A percentile compares a stretch with the other conserved stretches of the same genome.
Conservation (phyloP, 352 stramenopile genomes). For the Elongisporangium undulatum region DNA sequence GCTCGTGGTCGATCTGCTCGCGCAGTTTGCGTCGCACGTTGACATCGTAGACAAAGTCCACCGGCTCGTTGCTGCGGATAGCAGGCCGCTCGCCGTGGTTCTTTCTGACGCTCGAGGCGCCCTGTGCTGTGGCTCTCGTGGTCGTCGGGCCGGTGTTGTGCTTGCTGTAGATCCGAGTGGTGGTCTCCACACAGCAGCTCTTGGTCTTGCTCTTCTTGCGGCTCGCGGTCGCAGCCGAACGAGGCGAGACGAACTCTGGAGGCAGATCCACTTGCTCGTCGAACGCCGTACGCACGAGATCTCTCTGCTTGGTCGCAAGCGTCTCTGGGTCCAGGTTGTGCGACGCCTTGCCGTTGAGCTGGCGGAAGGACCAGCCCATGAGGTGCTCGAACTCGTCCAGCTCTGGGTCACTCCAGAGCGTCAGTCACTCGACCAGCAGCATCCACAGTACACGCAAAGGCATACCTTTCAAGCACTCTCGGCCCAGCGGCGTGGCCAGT, state of each 20-base stretch:
- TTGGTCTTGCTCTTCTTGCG: constrained; percentile 9
- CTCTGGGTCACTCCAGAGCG: constrained; percentile 24
- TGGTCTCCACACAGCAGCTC: constrained; percentile 10
- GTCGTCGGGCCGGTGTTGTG: constrained; percentile 12
- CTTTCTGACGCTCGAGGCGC: constrained; percentile 2
- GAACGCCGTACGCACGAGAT: constrained; percentile 31
- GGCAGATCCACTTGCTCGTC: constrained; percentile 27
- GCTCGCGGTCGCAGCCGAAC: background rate
- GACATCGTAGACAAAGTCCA: constrained; percentile 80
- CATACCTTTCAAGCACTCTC: too few relatives aligned
- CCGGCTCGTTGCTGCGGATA: constrained; percentile 5
- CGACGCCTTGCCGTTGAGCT: constrained; percentile 10
- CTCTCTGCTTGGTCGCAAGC: constrained; percentile 10
- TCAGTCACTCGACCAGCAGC: too few relatives aligned
- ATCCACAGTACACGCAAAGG: too few relatives aligned
- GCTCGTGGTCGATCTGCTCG: constrained; percentile 52
- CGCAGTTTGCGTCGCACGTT: constrained; percentile 41
- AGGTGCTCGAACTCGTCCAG: constrained; percentile 46
- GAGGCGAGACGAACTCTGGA: constrained; percentile 36
- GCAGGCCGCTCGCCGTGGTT: background rate
- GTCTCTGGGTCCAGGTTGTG: constrained; percentile 5
- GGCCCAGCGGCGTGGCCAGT: too few relatives aligned
- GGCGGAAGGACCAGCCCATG: constrained; percentile 60
- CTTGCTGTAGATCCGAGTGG: constrained; percentile 27
- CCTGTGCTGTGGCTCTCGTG: constrained; percentile 1